Conservation (phyloP, 257 asterid species). For the Solanum sparsipilum region DNA sequence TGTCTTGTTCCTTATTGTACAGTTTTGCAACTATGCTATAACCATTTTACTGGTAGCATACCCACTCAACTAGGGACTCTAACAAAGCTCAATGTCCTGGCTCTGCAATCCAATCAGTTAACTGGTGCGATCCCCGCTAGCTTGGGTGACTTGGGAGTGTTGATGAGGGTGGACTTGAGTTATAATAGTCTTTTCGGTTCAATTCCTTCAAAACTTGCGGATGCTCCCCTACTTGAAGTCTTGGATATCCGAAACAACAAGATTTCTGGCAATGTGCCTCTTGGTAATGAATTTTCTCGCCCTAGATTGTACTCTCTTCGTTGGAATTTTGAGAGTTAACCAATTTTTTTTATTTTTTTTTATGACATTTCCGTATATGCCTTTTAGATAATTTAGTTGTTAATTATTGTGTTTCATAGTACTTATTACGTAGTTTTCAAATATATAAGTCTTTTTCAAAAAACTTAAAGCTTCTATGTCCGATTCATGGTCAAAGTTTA, state of each 20-base stretch:
- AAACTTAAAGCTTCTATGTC: not conserved
- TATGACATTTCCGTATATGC: not conserved
- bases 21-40: conserved; percentile 94
- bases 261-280: conserved; percentile 92
- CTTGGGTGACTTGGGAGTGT: conserved; percentile 54
- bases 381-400: not conserved
- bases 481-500: not conserved
- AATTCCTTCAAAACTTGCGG: conserved; percentile 74
- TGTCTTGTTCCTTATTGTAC: not conserved
- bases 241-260: conserved; percentile 67
- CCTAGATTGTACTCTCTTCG: not conserved
- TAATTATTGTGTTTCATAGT: not conserved
- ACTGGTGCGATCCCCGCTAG: conserved; percentile 95
- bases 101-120: conserved; percentile 63
- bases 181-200: conserved; percentile 74
- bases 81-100: conserved; percentile 63
- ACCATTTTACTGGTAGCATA: conserved; percentile 70
- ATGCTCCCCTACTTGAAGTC: conserved; percentile 65
- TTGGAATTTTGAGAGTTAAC: not conserved
- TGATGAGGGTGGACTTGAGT: conserved; percentile 72
- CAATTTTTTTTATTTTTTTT: not conserved
- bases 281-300: conserved; percentile 35
- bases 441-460: not conserved
- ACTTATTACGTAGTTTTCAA: not conserved
- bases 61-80: conserved; percentile 59